phyloP scores from a whole-genome alignment of 1,284 basidiomycete species.

The Mycosarcoma maydis region DNA sequence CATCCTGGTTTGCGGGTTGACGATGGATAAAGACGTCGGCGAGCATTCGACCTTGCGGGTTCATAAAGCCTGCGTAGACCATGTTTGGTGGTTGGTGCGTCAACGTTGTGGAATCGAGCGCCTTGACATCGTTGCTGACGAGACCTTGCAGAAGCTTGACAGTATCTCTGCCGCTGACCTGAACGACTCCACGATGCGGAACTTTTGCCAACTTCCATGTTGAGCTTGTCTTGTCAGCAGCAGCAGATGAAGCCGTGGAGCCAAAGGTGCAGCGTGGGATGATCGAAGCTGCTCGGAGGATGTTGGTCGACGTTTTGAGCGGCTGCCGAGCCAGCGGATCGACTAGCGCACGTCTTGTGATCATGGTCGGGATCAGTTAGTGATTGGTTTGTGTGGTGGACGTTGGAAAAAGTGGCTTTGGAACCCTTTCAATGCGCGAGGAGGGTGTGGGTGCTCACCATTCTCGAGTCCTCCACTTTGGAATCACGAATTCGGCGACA shows the following conservation, averaged over 20 bases:
- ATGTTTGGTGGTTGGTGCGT: constrained; percentile 9
- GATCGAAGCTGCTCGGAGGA: not conserved
- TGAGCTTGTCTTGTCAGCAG: not conserved
- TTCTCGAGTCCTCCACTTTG: not conserved
- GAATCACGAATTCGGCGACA: not conserved
- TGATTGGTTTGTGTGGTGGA: no score
- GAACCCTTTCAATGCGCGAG: no score
- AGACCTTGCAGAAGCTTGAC: constrained; percentile 88
- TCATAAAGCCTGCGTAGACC: constrained; percentile 81
- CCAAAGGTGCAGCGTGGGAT: constrained; percentile 10
- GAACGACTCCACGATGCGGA: constrained; percentile 70
- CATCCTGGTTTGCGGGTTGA: constrained; percentile 12
- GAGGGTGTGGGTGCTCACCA: no score
- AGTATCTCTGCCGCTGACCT: constrained; percentile 83
- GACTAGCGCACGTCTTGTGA: no score
- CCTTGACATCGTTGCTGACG: constrained; percentile 73
- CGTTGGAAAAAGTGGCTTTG: no score
- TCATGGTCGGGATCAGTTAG: no score
- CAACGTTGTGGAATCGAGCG: constrained; percentile 8
- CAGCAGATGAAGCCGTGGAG: constrained; percentile 1
- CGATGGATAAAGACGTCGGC: constrained; percentile 87
- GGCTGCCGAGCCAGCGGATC: no score
- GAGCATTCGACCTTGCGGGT: constrained; percentile 89
- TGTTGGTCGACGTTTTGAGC: no score
- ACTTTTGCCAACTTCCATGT: constrained; percentile 33